Base-by-base conservation (phyloP, 164 flowering plant genomes). In the Umbilicus rupestris region DNA sequence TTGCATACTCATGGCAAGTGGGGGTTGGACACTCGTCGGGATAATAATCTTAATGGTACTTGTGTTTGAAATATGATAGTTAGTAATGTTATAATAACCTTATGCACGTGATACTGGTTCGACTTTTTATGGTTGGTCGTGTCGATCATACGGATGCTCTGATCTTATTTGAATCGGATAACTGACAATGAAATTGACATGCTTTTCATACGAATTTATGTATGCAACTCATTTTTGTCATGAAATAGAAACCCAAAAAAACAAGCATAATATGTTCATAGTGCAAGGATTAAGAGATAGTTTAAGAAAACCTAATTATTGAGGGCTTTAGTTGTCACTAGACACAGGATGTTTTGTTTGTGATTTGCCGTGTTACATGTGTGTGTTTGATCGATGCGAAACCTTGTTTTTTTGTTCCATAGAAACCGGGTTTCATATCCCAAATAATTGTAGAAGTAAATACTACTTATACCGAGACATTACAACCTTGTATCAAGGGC, bases 321-420 rank as follows among this genome's bases (percentile, higher is more conserved):
- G 29, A 33, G 60, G 60, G 44, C 12, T 28, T 50, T 55, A 55
- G 60, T 55, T 50, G 57, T 50, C 57, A 20, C 29, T 22, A 50
- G 60, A 55, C 60, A 55, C 35, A 28, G 28, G 16, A 55, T 20
- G 17, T 26, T 50, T 20, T 28, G 60, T 55, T 30, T 55, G 33
- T 26, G 60, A 28, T 55, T 28, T 16, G 19, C 3, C 33, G 60
- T 28, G 58, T 35, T 35, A 35, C 37, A 35, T 35, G 30, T 9
- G 60, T 55, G 14, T 26, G 14, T 26, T 22, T 55, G n/a, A 55
- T 55, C 60, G 31, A 55, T 55, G 33, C 19, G 24, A 28, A 55
- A 33, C 33, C 60, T 28, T 55, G 60, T 55, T 55, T 55, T 55
- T 55, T 55, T 55, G 60, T 55, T 55, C 60, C 60, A 28, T 55